phyloP scores from a whole-genome alignment of 2,329 filamentous ascomycete species.

The Trichoderma breve region DNA sequence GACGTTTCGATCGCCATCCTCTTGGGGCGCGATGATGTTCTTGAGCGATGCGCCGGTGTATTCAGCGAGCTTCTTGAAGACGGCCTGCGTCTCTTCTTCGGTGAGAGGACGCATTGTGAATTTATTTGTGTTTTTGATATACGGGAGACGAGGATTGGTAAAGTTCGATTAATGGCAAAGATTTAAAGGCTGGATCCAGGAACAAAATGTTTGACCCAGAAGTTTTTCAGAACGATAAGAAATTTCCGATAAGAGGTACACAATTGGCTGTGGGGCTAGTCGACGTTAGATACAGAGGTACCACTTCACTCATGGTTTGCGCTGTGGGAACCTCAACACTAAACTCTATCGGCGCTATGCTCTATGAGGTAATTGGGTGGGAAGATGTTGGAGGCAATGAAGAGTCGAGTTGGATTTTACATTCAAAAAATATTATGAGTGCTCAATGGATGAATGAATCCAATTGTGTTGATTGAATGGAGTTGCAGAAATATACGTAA shows the following conservation, averaged over 20 bases:
- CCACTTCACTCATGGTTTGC: neutral
- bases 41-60: slow-evolving; percentile 88
- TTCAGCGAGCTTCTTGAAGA: slow-evolving; percentile 90
- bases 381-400: too few species aligned
- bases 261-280: neutral
- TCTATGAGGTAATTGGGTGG: neutral
- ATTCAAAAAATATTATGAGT: neutral
- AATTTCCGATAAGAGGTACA: slow-evolving; percentile 11
- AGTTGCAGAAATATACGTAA: neutral
- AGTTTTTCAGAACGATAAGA: slow-evolving; percentile 14
- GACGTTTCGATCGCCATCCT: slow-evolving; percentile 75
- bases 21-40: slow-evolving; percentile 73
- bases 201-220: slow-evolving; percentile 11
- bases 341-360: neutral
- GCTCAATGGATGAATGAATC: neutral
- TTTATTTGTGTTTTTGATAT: neutral
- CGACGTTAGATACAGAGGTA: neutral
- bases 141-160: neutral
- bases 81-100: slow-evolving; percentile 72
- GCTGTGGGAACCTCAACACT: neutral
- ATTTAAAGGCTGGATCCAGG: neutral
- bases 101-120: slow-evolving; percentile 73
- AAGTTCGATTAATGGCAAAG: neutral
- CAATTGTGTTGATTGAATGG: neutral
- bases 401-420: neutral